Base-by-base conservation (phyloP, 768 basidiomycete genomes). In the Russula ochroleuca region DNA sequence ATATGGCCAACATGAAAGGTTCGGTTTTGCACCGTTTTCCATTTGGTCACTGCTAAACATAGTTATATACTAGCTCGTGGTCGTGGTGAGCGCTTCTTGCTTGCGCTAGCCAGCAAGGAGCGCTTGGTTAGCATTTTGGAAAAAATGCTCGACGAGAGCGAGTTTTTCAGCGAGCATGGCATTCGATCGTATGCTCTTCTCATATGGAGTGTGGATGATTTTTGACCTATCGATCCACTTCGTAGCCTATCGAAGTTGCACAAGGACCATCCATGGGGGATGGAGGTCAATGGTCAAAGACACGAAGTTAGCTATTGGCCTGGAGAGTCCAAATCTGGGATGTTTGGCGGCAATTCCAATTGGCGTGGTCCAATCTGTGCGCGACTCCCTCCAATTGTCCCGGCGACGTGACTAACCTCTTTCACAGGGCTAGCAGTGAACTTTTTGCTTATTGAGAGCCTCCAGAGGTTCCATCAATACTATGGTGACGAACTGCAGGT, bases 281-380 rank as follows among this genome's bases (percentile, higher is more conserved):
- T 98, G 83, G 79, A 92, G 65, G 96, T 97, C 53, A 85, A 97
- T 65, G 95, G 94, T 17, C 85, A 98, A 69, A 82, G 87, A 47
- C 92, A 97, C 72, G 91, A 94, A 71, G 92, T 98, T 35, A 83
- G 84, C 38, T 99, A 98, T 75, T 98, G 97, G 97, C 96, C 97
- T 1, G 97, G 95, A 10, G 97, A 99, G 73, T 98, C 96, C 2
- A 85, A 83, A 69, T 94, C 92, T 13, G 95, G 94, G 52, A 99
- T 99, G 96, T 96, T 97, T 74, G 94, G 94, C 57, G 93, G 92
- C n/a, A 95, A 94, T 72, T 94, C 92, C n/a, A 95, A 94, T 68
- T 96, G 93, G 93, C 79, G 94, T 73, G 94, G 94, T n/a, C 89
- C 90, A 4, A 89, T 91, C 62, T 92, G 89, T 90, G 68, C 76